Conservation (phyloP, 306 rosid genomes). For the Vicia villosa region DNA sequence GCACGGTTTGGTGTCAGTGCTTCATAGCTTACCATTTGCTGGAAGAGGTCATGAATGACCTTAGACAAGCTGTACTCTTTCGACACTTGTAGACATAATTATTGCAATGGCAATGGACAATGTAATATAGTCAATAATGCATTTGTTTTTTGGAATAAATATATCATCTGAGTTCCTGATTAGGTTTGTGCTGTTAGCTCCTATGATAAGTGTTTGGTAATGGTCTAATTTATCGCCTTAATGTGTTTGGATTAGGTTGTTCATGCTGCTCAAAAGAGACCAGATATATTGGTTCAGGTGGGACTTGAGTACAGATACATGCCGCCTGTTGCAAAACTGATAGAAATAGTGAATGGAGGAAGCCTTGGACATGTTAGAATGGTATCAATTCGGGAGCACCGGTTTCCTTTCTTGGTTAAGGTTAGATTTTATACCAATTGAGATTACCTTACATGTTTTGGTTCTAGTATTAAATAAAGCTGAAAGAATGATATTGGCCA, state of each 20-base stretch:
- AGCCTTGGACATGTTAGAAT: constrained; percentile 77
- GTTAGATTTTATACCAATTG: constrained; percentile 45
- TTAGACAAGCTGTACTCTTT: background rate
- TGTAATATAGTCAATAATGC: too few relatives aligned
- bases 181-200: constrained; percentile 1
- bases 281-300: constrained; percentile 81
- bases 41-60: too few relatives aligned
- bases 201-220: constrained; percentile 11
- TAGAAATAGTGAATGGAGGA: constrained; percentile 71
- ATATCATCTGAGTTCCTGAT: background rate
- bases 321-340: constrained; percentile 93
- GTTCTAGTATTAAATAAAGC: constrained; percentile 28
- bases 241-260: constrained; percentile 61
- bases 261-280: constrained; percentile 73
- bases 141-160: background rate
- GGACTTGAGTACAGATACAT: constrained; percentile 96
- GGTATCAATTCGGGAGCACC: constrained; percentile 95
- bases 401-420: constrained; percentile 98
- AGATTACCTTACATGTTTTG: constrained; percentile 14
- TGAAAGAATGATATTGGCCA: constrained; percentile 35
- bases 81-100: background rate
- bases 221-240: constrained; percentile 28
- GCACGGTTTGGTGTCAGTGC: too few relatives aligned
- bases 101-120: background rate
- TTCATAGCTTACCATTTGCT: background rate